These are phyloP conservation scores for Candolleomyces aberdarensis DNA, from an alignment of 768 basidiomycete species.

Conservation along the genomic window DNA sequence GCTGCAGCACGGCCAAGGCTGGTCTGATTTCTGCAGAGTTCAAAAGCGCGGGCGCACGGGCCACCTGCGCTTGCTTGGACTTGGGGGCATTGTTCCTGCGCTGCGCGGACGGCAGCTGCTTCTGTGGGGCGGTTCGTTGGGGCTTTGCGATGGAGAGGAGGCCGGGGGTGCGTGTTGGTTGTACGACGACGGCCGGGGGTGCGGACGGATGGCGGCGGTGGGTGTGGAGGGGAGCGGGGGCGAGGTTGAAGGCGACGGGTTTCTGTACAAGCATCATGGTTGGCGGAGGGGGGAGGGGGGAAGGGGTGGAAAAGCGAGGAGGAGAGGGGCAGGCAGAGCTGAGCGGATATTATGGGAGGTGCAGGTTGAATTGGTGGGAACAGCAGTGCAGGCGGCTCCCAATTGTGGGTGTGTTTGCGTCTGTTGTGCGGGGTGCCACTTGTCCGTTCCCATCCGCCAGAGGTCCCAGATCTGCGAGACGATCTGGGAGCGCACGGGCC, in stretches of 20 bases:
- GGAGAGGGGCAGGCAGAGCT: constrained; percentile 16
- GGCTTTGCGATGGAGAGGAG: constrained; percentile 70
- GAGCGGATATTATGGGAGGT: constrained; percentile 12
- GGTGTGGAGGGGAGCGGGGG: constrained; percentile 23
- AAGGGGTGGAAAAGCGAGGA: constrained; percentile 17
- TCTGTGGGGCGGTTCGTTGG: constrained; percentile 24
- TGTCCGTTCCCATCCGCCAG: neutral
- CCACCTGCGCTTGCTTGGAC: constrained; percentile 22
- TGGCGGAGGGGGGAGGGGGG: constrained; percentile 15
- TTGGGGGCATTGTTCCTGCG: constrained; percentile 27
- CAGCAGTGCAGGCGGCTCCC: neutral
- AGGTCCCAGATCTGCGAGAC: neutral
- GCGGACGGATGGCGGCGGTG: constrained; percentile 72
- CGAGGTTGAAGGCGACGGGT: constrained; percentile 32
- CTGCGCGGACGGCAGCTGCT: constrained; percentile 22
- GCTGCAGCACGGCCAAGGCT: constrained; percentile 16
- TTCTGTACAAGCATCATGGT: constrained; percentile 50
- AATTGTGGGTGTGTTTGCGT: neutral
- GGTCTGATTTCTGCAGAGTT: constrained; percentile 22
- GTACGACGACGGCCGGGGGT: constrained; percentile 61
- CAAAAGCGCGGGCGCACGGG: constrained; percentile 24
- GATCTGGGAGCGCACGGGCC: neutral
- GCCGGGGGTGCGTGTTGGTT: constrained; percentile 72
- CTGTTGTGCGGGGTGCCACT: too few species aligned
- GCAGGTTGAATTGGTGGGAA: neutral